Evolutionary conservation across 164 flowering plant species (phyloP), one percentile per base, ranked within the genome.

Genomic region (Magnolia sinica): DNA sequence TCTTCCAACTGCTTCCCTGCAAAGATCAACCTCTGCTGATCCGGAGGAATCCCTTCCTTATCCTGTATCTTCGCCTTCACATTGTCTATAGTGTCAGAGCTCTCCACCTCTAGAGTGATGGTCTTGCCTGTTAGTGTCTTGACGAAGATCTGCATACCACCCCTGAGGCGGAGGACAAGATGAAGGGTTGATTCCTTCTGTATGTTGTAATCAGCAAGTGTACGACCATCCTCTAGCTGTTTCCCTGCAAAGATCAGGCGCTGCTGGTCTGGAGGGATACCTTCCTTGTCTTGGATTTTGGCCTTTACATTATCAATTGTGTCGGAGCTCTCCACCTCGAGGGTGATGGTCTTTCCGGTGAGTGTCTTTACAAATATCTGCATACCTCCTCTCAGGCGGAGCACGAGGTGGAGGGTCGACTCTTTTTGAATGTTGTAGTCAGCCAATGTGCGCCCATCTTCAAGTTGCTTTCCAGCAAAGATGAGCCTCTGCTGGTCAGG

Each of bases 101-200:
- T 55, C 61, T 55, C 61, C 1, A 55, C 61, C 9, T 55, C 61
- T 0, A 55, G 61, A 7, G 61, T 55, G 18, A 55, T 55, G 10
- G 61, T 55, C 61, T 55, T 55, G 1, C 61, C 61, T 0, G 61
- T 55, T 0, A 55, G 61, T 0, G 61, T 55, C 9, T 55, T 55
- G 4, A 55, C 61, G 0, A 55, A 55, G 18, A 55, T 55, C 4
- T 55, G 61, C 61, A 55, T 55, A 10, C 71, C 71, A 1, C 73
- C 73, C 3, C 73, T n/a, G n/a, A 71, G 19, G 19, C 73, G 58
- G 58, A 71, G 73, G 4, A 71, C 73, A 7, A 71, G 73, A 59
- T 71, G 73, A 11, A 71, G 73, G 31, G 73, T 71, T 5, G 73
- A 71, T 19, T 68, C 71, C 11, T 68, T 68, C 20, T 68, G 71